These are phyloP conservation scores for Sanguinoderma infundibulare DNA, from an alignment of 1,284 basidiomycete genomes.

Conservation along the genomic window DNA sequence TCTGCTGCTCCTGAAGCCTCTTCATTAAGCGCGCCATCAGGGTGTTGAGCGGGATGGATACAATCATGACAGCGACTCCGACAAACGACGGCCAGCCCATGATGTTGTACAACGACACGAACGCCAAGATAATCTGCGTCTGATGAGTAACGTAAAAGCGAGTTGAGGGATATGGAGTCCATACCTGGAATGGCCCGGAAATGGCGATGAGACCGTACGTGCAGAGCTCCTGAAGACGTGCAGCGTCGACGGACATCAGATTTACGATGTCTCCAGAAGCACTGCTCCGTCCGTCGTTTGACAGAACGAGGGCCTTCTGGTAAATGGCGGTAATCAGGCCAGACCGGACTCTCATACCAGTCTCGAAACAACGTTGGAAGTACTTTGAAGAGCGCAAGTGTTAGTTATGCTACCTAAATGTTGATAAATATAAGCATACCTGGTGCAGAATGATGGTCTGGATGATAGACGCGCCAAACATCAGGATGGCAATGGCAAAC, in stretches of 20 bases:
- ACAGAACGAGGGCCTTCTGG: constrained; percentile 84
- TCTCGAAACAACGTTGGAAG: constrained; percentile 82
- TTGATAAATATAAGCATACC: constrained; percentile 41
- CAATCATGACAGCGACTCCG: constrained; percentile 90
- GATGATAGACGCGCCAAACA: constrained; percentile 79
- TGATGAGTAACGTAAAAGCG: neutral
- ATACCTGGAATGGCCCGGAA: constrained; percentile 72
- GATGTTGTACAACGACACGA: constrained; percentile 87
- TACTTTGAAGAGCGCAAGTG: constrained; percentile 52
- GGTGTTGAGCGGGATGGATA: constrained; percentile 84
- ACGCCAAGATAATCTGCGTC: constrained; percentile 80
- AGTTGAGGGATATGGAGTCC: neutral
- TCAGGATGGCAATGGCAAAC: constrained; percentile 75
- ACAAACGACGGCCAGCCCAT: constrained; percentile 93
- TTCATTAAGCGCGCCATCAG: constrained; percentile 79
- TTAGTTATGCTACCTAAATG: neutral
- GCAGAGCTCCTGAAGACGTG: constrained; percentile 86
- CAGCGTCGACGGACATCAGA: constrained; percentile 88
- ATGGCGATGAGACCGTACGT: constrained; percentile 77
- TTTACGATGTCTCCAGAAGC: constrained; percentile 94
- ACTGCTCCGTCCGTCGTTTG: constrained; percentile 81
- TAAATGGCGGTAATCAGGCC: constrained; percentile 89
- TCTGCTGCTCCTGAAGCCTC: constrained; percentile 83
- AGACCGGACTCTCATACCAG: constrained; percentile 91
- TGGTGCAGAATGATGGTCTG: constrained; percentile 91